Conservation (phyloP, 805 yeast genomes). For the Myxozyma sirexii region DNA sequence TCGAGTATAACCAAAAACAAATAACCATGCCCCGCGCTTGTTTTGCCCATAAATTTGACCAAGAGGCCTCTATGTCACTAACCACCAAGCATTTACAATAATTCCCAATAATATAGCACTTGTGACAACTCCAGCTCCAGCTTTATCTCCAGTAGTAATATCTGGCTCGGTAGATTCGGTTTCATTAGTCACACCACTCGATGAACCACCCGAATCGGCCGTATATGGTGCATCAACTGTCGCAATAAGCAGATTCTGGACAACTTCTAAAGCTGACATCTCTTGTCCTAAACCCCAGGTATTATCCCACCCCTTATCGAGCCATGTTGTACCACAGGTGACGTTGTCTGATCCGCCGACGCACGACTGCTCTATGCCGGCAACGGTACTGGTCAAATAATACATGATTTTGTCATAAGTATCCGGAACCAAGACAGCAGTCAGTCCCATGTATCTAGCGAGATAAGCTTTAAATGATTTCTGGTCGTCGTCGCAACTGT, state of each 20-base stretch:
- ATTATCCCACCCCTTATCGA: constrained; percentile 66
- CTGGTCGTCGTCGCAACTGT: constrained; percentile 80
- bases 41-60: no score
- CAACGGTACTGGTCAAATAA: constrained; percentile 50
- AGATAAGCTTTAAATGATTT: constrained; percentile 86
- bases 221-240: constrained; percentile 51
- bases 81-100: constrained; percentile 23
- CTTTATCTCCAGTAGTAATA: constrained; percentile 19
- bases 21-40: no score
- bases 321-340: constrained; percentile 89
- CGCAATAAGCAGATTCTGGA: constrained; percentile 42
- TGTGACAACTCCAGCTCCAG: constrained; percentile 31
- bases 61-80: constrained; percentile 11
- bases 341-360: constrained; percentile 84
- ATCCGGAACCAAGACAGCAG: constrained; percentile 70
- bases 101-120: constrained; percentile 13
- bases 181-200: constrained; percentile 59
- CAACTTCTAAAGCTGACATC: constrained; percentile 75
- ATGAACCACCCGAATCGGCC: constrained; percentile 44
- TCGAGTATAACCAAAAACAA: no score
- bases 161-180: constrained; percentile 51
- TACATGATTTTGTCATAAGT: constrained; percentile 43
- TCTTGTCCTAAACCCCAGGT: constrained; percentile 87
- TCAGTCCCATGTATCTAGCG: constrained; percentile 70
- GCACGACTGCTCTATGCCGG: constrained; percentile 76